phyloP scores from a whole-genome alignment of 495 filamentous ascomycete genomes.

The Thozetella sp. region DNA sequence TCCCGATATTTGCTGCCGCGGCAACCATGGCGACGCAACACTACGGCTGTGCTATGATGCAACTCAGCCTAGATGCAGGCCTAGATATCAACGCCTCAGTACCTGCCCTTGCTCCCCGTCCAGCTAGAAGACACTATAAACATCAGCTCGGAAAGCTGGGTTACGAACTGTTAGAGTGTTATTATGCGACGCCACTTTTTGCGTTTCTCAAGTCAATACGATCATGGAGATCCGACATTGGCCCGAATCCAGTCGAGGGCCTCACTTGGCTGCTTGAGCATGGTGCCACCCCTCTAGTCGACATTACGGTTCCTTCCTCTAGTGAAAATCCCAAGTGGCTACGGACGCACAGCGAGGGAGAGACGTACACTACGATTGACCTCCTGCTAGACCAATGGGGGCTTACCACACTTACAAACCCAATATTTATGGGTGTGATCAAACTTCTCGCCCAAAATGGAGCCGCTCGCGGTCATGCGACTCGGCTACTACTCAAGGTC shows the following conservation, averaged over 20 bases:
- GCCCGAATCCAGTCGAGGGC: not conserved
- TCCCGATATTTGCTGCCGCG: not conserved
- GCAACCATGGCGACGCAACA: not conserved
- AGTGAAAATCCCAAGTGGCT: not conserved
- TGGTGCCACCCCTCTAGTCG: not conserved
- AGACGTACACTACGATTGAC: not conserved
- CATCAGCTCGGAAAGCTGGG: not conserved
- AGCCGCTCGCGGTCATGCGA: not conserved
- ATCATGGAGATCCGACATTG: not conserved
- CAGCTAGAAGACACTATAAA: not conserved
- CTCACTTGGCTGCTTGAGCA: slow-evolving; percentile 1
- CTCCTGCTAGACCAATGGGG: not conserved
- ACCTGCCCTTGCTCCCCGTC: not conserved
- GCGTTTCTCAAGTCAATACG: not conserved
- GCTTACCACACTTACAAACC: not conserved
- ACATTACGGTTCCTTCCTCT: not conserved
- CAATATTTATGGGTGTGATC: not conserved
- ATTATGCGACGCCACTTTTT: not conserved
- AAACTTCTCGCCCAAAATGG: not conserved
- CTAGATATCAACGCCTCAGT: not conserved
- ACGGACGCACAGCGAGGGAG: not conserved
- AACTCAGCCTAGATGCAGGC: not conserved
- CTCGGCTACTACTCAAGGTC: not conserved
- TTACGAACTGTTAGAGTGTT: not conserved
- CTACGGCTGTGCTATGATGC: not conserved